Evolutionary conservation across 306 rosid species (phyloP), one percentile per base, ranked within the genome.

Genomic region (Acacia melanoxylon): DNA sequence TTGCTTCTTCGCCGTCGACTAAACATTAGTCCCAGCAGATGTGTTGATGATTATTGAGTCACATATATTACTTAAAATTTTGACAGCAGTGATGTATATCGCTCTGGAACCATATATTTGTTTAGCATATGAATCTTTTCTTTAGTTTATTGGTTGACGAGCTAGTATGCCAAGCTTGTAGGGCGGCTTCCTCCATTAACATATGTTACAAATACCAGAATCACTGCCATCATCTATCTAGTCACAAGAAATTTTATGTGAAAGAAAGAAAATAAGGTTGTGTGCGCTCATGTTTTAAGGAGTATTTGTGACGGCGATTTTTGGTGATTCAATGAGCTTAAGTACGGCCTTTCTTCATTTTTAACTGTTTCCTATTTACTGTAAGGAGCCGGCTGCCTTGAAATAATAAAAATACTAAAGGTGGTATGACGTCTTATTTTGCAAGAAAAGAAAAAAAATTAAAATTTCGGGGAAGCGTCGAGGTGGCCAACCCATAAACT

Each of bases 11-110:
- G 42, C 68, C 46, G n/a, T 77, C 15, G 29, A 35, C 78, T 44
- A 71, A n/a, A 73, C 58, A 33, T 78, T 40, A 41, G 14, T 61
- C 49, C 22, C 11, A 37, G 41, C 70, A 24, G 70, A 77, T 81
- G 72, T 44, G n/a, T 63, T 74, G 77, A 81, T 74, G 72, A 77
- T 79, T 71, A 70, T 77, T 78, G 75, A 62, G 59, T 67, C 78
- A 68, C 70, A 48, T 46, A 72, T 17, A 51, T 75, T 63, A 29
- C 40, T 27, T 74, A 1, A 61, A 40, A 49, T 75, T 67, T 63
- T 17, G 9, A 25, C 62, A 10, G 51, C 54, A 27, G 84, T 40
- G 4, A 51, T 67, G 76, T 41, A 6, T 81, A 24, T 68, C 29
- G 22, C 58, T 8, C 41, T 62, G 44, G 17, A 10, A 76, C 58